phyloP scores from a whole-genome alignment of 2,329 filamentous ascomycete genomes.

The Hirsutella thompsonii region DNA sequence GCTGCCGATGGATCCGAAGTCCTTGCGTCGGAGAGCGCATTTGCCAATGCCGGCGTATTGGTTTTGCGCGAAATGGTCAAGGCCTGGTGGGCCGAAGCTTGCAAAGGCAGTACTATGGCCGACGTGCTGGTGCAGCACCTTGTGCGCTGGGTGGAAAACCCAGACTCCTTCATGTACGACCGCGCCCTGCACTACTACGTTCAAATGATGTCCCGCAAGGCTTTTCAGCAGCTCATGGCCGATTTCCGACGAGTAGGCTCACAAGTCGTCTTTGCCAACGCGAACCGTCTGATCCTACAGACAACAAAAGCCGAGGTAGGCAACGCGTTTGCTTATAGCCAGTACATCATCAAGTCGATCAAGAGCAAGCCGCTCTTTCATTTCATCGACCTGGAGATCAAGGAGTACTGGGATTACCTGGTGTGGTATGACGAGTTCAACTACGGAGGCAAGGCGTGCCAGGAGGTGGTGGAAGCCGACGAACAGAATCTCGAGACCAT shows the following conservation, averaged over 20 bases:
- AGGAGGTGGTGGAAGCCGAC: slow-evolving; percentile 59
- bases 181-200: slow-evolving; percentile 91
- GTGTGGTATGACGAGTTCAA: slow-evolving; percentile 99
- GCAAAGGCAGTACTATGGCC: slow-evolving; percentile 81
- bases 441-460: slow-evolving; percentile 88
- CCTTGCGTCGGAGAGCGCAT: slow-evolving; percentile 77
- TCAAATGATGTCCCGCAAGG: slow-evolving; percentile 96
- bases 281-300: slow-evolving; percentile 80
- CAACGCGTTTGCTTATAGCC: slow-evolving; percentile 90
- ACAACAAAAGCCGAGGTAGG: slow-evolving; percentile 95
- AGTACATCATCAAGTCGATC: slow-evolving; percentile 97
- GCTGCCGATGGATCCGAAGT: slow-evolving; percentile 29
- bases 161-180: slow-evolving; percentile 91
- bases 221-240: slow-evolving; percentile 90
- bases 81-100: slow-evolving; percentile 94
- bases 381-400: slow-evolving; percentile 93
- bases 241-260: slow-evolving; percentile 94
- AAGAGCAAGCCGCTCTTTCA: slow-evolving; percentile 91
- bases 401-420: slow-evolving; percentile 98
- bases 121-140: slow-evolving; percentile 96
- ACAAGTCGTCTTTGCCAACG: slow-evolving; percentile 87
- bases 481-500: slow-evolving; percentile 76
- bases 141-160: slow-evolving; percentile 91
- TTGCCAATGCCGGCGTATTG: slow-evolving; percentile 79
- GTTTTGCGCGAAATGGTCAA: slow-evolving; percentile 98